phyloP scores from a whole-genome alignment of 2,329 filamentous ascomycete genomes.

The Stagonosporopsis rhizophila region DNA sequence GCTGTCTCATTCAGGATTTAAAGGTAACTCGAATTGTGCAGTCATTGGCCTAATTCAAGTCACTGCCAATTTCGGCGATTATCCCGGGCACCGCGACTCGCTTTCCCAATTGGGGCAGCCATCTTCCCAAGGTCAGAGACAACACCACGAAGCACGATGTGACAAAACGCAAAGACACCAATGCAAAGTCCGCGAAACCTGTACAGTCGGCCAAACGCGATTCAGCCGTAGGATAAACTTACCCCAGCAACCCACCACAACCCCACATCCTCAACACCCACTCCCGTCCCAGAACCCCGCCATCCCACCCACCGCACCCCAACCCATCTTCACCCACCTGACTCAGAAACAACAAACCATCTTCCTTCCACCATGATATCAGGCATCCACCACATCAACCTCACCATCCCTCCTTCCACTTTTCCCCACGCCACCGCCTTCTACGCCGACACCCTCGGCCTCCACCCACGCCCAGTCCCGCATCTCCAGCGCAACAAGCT shows the following conservation, averaged over 20 bases:
- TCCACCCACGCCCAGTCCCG: constrained; percentile 62
- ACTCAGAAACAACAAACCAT: no score
- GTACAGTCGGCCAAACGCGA: no score
- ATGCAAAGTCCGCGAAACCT: no score
- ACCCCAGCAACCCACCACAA: no score
- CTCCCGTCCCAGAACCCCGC: no score
- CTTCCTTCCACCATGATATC: constrained; percentile 21
- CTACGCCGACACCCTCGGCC: constrained; percentile 58
- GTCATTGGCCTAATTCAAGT: background rate
- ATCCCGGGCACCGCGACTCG: background rate
- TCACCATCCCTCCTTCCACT: constrained; percentile 20
- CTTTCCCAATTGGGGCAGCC: background rate
- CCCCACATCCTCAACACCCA: background rate
- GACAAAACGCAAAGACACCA: background rate
- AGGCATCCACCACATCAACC: constrained; percentile 29
- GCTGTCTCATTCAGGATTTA: background rate
- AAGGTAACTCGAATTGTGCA: background rate
- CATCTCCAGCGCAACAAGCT: constrained; percentile 58
- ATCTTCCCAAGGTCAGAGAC: background rate
- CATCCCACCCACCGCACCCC: no score
- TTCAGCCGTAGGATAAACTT: no score
- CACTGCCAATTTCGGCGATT: background rate
- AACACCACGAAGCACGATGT: background rate
- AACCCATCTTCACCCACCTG: no score
- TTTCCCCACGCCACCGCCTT: constrained; percentile 21